These are phyloP conservation scores for Penicillium decumbens DNA, from an alignment of 2,329 filamentous ascomycete genomes.

Conservation along the genomic window DNA sequence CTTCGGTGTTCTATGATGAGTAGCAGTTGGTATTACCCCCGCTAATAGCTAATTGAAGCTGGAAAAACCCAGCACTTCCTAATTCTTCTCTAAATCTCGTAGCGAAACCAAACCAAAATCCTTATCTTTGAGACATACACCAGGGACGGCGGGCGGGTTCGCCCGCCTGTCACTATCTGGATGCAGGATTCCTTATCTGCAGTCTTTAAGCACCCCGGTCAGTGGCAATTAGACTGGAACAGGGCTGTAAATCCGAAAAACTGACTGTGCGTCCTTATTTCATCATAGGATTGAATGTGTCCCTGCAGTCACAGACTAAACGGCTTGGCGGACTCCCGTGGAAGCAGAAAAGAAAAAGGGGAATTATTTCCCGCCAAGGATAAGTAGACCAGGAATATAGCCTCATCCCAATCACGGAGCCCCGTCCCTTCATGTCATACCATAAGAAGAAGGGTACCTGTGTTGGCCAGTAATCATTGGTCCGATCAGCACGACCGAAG, in stretches of 20 bases:
- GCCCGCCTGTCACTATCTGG: not conserved
- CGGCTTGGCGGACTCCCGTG: not conserved
- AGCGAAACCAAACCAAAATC: not conserved
- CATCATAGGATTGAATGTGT: not conserved
- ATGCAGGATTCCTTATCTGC: constrained; percentile 4
- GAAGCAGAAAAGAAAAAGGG: constrained; percentile 5
- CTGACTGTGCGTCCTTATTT: not conserved
- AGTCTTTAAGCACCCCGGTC: not conserved
- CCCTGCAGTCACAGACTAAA: constrained; percentile 1
- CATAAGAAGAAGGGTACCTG: constrained; percentile 3
- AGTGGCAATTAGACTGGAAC: not conserved
- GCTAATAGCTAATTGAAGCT: not conserved
- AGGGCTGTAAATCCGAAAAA: not conserved
- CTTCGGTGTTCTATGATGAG: not conserved
- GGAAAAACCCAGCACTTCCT: not conserved
- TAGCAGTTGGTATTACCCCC: not conserved
- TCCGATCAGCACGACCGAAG: constrained; percentile 5
- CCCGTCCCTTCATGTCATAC: constrained; percentile 1
- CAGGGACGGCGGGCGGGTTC: not conserved
- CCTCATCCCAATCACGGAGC: constrained; percentile 2
- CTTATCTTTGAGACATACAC: constrained; percentile 14
- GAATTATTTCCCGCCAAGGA: constrained; percentile 16
- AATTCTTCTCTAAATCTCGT: not conserved
- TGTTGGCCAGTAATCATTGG: constrained; percentile 5
- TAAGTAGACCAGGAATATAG: not conserved